A percentile compares a stretch with the other conserved stretches of the same genome.
phyloP scores from a whole-genome alignment of 257 asterid species.

The Nicotiana knightiana region DNA sequence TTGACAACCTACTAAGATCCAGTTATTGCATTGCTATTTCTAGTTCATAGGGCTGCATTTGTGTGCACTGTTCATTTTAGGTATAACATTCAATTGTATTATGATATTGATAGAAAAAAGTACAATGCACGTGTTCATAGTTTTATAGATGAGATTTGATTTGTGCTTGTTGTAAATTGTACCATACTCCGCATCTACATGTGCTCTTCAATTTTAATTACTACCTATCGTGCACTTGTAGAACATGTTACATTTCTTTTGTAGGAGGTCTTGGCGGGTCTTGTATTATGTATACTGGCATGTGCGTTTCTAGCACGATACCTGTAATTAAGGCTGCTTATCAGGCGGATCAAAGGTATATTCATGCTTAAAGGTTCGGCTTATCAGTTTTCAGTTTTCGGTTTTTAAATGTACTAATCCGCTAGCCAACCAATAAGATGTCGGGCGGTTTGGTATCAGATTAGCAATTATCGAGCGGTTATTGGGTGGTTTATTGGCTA shows the following conservation, averaged over 20 bases:
- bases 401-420: too few relatives aligned
- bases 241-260: not conserved
- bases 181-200: not conserved
- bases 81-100: not conserved
- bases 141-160: not conserved
- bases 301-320: not conserved
- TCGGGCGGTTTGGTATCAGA: too few relatives aligned
- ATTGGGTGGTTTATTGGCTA: too few relatives aligned
- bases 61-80: not conserved
- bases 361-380: too few relatives aligned
- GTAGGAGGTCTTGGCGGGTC: not conserved
- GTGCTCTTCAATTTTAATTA: not conserved
- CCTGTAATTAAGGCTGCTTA: too few relatives aligned
- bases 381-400: too few relatives aligned
- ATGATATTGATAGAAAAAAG: not conserved
- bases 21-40: not conserved
- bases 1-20: not conserved
- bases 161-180: not conserved
- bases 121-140: not conserved
- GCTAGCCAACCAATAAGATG: too few relatives aligned
- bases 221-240: not conserved
- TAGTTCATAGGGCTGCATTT: not conserved
- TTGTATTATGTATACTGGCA: not conserved
- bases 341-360: too few relatives aligned
- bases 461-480: too few relatives aligned